These are phyloP conservation scores for Puccinia triticina DNA, from an alignment of 1,284 basidiomycete genomes.

Conservation along the genomic window DNA sequence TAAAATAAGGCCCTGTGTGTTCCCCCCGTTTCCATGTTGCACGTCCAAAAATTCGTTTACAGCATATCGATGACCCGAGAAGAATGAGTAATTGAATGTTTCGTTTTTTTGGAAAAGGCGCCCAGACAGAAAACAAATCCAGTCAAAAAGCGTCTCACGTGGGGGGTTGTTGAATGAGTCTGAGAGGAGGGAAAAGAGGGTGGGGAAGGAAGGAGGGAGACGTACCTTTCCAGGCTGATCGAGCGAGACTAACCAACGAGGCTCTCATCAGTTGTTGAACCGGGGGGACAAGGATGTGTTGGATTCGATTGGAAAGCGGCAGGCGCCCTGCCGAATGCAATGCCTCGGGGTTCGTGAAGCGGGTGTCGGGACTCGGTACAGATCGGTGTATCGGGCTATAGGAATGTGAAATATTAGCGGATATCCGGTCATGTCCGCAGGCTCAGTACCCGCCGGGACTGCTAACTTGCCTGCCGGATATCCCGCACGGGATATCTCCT, in stretches of 20 bases:
- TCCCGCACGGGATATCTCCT: too few relatives aligned
- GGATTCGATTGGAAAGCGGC: too few relatives aligned
- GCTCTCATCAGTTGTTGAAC: conserved; percentile 54
- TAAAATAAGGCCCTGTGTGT: conserved; percentile 82
- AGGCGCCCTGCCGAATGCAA: too few relatives aligned
- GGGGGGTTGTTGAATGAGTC: not conserved
- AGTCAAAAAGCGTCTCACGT: not conserved
- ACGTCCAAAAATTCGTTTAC: conserved; percentile 55
- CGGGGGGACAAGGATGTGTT: not conserved
- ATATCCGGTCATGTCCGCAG: too few relatives aligned
- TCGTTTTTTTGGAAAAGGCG: conserved; percentile 53
- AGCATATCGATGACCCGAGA: conserved; percentile 50
- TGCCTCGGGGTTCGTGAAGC: too few relatives aligned
- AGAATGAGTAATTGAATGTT: too few relatives aligned
- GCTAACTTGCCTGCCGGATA: too few relatives aligned
- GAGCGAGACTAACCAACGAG: conserved; percentile 54
- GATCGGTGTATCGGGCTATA: too few relatives aligned
- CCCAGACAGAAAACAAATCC: not conserved
- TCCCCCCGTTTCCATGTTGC: not conserved
- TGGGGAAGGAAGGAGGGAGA: conserved; percentile 1
- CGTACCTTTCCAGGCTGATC: conserved; percentile 64
- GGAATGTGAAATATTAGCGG: too few relatives aligned
- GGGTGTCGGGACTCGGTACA: too few relatives aligned
- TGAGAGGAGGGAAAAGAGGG: not conserved
- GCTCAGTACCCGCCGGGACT: too few relatives aligned